Evolutionary conservation across 257 asterid species (phyloP).

Genomic region (Penstemon eatonii): DNA sequence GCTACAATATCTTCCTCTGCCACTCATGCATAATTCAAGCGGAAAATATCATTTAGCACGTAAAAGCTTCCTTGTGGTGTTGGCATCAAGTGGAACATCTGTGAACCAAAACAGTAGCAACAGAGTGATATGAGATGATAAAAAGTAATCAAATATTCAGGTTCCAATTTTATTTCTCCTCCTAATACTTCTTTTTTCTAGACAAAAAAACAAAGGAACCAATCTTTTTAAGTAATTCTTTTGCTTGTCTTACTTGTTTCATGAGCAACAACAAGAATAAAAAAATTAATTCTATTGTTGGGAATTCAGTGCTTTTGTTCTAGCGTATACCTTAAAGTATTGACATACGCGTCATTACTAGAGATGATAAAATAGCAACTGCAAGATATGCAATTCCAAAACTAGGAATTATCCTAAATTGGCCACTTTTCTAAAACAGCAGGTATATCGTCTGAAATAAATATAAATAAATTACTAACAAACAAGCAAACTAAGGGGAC

Average conservation of each 20-base stretch:
- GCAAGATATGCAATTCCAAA: constrained; percentile 1
- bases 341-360: not conserved
- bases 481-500: not conserved
- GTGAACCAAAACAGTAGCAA: constrained; percentile 27
- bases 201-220: constrained; percentile 2
- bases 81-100: constrained; percentile 95
- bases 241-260: not conserved
- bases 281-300: not conserved
- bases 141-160: not conserved
- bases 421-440: not conserved
- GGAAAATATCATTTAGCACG: constrained; percentile 85
- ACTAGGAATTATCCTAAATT: not conserved
- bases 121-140: constrained; percentile 10
- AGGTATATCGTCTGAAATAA: not conserved
- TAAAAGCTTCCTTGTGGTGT: constrained; percentile 84
- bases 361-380: constrained; percentile 3
- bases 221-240: constrained; percentile 1
- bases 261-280: not conserved
- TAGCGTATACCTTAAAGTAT: not conserved
- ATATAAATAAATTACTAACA: too few species aligned
- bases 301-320: not conserved
- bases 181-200: not conserved
- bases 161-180: not conserved
- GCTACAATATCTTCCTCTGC: constrained; percentile 6
- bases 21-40: constrained; percentile 78